phyloP scores from a whole-genome alignment of 371 early-diverging fungal species.

The Circinella umbellata region DNA sequence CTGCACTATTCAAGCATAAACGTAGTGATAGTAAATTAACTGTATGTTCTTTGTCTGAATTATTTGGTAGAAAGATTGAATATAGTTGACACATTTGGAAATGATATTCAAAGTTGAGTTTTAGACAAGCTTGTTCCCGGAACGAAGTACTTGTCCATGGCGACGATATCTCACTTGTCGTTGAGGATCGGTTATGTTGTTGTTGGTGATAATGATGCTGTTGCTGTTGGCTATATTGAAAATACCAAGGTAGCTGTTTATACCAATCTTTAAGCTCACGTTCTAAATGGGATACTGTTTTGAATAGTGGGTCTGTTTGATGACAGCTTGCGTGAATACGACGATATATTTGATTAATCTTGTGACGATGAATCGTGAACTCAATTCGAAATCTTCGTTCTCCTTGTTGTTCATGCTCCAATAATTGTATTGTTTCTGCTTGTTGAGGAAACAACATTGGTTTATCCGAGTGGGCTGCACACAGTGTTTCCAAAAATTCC shows the following conservation, averaged over 20 bases:
- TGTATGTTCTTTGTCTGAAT: conserved; percentile 5
- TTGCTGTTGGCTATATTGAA: conserved; percentile 35
- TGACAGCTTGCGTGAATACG: conserved; percentile 36
- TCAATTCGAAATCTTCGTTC: conserved; percentile 42
- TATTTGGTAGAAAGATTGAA: conserved; percentile 36
- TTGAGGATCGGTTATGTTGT: no score
- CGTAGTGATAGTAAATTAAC: conserved; percentile 36
- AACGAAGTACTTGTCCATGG: conserved; percentile 42
- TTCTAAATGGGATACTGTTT: conserved; percentile 44
- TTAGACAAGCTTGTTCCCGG: conserved; percentile 53
- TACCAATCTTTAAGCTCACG: conserved; percentile 48
- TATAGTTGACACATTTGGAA: conserved; percentile 53
- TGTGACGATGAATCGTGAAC: conserved; percentile 46
- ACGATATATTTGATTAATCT: conserved; percentile 47
- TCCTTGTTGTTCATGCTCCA: conserved; percentile 24
- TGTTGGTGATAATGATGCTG: background rate
- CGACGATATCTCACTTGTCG: no score
- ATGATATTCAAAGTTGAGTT: conserved; percentile 54
- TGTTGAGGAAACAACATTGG: conserved; percentile 44
- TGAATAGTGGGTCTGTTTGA: conserved; percentile 40
- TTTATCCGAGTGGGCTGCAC: conserved; percentile 47
- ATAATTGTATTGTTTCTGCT: conserved; percentile 28
- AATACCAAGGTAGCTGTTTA: conserved; percentile 33
- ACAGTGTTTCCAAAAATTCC: conserved; percentile 47
- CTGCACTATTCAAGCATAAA: conserved; percentile 38